Conservation (phyloP, 768 basidiomycete genomes). For the Dentipellis sp. region DNA sequence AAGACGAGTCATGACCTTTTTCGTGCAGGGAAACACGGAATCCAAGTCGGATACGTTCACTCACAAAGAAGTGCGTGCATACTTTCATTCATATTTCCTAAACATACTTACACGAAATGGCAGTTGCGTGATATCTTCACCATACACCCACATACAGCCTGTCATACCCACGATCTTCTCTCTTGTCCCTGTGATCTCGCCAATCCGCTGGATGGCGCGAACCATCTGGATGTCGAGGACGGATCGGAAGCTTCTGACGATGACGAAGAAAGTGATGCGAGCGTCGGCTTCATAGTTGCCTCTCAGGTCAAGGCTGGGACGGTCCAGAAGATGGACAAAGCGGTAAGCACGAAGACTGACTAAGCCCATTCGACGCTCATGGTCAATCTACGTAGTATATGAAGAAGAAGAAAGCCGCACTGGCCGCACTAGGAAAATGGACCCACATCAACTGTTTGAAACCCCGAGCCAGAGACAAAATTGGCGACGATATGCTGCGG, state of each 20-base stretch:
- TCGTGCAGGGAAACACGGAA: conserved; percentile 29
- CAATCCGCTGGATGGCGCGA: background rate
- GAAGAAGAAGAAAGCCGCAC: conserved; percentile 55
- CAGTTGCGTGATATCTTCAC: conserved; percentile 91
- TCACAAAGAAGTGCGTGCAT: conserved; percentile 61
- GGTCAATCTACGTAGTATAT: conserved; percentile 36
- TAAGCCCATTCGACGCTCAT: background rate
- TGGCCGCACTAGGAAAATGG: conserved; percentile 76
- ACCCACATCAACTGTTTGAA: conserved; percentile 72
- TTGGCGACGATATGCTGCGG: conserved; percentile 61
- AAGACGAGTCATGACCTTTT: conserved; percentile 2
- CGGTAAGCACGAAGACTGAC: conserved; percentile 28
- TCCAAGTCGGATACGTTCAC: conserved; percentile 83
- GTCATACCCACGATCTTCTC: conserved; percentile 90
- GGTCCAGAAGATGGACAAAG: conserved; percentile 39
- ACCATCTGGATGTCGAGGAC: background rate
- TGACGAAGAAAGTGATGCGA: conserved; percentile 22
- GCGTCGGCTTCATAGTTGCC: conserved; percentile 45
- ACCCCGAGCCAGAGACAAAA: conserved; percentile 30
- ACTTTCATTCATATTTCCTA: conserved; percentile 87
- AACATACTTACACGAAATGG: conserved; percentile 45
- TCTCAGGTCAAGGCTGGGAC: conserved; percentile 45
- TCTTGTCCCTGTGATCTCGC: conserved; percentile 58
- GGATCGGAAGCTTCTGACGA: conserved; percentile 5
- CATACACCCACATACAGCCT: conserved; percentile 67